These are phyloP conservation scores for Schoenoplectus tabernaemontani DNA, from an alignment of 202 grass and related monocot genomes.

Conservation along the genomic window DNA sequence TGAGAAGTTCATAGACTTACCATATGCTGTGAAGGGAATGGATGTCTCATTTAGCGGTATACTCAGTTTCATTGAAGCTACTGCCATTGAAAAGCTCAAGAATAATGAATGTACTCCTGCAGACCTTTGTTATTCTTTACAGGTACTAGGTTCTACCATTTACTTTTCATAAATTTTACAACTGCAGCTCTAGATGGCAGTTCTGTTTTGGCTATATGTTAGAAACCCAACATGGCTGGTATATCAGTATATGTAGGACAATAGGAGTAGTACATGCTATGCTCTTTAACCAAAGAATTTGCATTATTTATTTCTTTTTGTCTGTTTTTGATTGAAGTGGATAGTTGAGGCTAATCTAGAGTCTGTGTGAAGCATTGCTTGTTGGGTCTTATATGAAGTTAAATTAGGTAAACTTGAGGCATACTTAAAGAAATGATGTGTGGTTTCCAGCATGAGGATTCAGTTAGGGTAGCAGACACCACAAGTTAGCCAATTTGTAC, in stretches of 20 bases:
- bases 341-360: neutral
- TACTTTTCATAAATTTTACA: neutral
- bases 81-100: constrained; percentile 79
- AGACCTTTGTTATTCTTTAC: constrained; percentile 90
- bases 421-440: neutral
- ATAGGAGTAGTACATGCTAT: too few species aligned
- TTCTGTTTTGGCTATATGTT: neutral
- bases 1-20: constrained; percentile 89
- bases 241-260: neutral
- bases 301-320: neutral
- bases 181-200: neutral
- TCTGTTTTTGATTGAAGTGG: neutral
- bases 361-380: neutral
- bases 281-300: neutral
- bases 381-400: neutral
- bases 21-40: constrained; percentile 96
- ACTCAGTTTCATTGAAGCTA: constrained; percentile 89
- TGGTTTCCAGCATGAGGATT: neutral
- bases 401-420: neutral
- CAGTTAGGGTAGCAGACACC: neutral
- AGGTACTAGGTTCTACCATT: constrained; percentile 40
- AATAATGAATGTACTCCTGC: constrained; percentile 86
- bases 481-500: neutral
- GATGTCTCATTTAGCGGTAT: constrained; percentile 98
- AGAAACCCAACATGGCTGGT: neutral